Percentiles rank a stretch among this genome's conserved stretches.
Evolutionary conservation across 192 early-diverging fungal species (phyloP).

Genomic region (Dissophora globulifera): DNA sequence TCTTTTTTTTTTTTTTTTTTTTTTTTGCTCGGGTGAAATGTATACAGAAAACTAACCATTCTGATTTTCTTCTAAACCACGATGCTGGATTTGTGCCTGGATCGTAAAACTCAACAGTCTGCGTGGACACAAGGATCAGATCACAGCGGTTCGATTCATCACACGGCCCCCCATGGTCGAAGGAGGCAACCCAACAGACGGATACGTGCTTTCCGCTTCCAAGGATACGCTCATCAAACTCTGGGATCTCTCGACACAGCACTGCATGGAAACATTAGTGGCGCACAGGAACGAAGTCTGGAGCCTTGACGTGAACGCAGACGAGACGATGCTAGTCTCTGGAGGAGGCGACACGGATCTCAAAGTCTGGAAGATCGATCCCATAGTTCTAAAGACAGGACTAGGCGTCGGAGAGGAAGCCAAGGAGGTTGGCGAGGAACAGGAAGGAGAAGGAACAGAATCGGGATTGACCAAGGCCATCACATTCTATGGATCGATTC

Average conservation of each 20-base stretch:
- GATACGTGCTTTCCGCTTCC: constrained; percentile 87
- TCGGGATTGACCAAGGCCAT: constrained; percentile 73
- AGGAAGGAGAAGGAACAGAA: constrained; percentile 20
- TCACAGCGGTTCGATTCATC: constrained; percentile 82
- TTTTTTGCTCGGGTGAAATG: neutral
- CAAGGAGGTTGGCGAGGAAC: constrained; percentile 56
- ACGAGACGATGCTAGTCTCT: constrained; percentile 78
- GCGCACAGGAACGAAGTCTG: constrained; percentile 95
- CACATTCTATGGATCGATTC: constrained; percentile 77
- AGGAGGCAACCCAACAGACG: constrained; percentile 62
- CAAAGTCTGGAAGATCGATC: constrained; percentile 89
- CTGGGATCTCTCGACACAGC: constrained; percentile 95
- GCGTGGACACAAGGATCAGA: constrained; percentile 95
- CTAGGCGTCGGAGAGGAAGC: constrained; percentile 59
- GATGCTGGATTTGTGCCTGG: too few species aligned
- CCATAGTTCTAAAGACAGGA: constrained; percentile 64
- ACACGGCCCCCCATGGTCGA: constrained; percentile 34
- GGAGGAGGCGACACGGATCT: constrained; percentile 88
- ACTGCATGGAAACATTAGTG: constrained; percentile 94
- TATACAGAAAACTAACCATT: too few species aligned
- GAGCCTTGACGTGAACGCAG: constrained; percentile 78
- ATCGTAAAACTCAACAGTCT: constrained; percentile 59
- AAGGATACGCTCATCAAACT: constrained; percentile 97
- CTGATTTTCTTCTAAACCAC: too few species aligned
- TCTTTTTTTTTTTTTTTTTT: neutral